phyloP scores from a whole-genome alignment of 2,329 filamentous ascomycete species.

The Paecilomyces dactylethromorphus region DNA sequence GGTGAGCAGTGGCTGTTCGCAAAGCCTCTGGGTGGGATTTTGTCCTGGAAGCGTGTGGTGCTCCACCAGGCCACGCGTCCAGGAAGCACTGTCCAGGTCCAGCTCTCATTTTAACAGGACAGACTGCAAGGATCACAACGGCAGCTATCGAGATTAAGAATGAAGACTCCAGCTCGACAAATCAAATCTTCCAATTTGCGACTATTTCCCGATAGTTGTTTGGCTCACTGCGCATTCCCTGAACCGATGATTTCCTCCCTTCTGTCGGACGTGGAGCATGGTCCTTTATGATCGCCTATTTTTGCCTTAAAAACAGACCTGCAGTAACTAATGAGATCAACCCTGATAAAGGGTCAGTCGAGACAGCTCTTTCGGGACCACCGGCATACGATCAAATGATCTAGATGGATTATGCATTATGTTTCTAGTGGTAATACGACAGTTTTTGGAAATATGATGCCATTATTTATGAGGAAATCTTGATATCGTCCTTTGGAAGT shows the following conservation, averaged over 20 bases:
- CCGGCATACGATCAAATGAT: neutral
- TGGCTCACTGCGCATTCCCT: neutral
- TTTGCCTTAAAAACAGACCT: neutral
- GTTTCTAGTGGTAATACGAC: neutral
- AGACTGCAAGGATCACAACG: neutral
- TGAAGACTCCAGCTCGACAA: neutral
- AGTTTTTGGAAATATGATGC: too few species aligned
- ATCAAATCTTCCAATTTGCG: neutral
- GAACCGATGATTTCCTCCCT: neutral
- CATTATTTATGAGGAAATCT: too few species aligned
- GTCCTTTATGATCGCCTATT: neutral
- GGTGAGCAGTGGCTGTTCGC: neutral
- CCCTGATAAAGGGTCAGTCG: neutral
- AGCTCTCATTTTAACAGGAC: neutral
- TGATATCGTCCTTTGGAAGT: too few species aligned
- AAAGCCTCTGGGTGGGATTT: neutral
- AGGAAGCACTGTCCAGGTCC: neutral
- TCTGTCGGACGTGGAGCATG: neutral
- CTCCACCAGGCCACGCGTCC: neutral
- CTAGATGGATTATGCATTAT: too few species aligned
- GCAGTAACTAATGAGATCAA: neutral
- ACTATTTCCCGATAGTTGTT: neutral
- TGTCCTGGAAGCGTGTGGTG: neutral
- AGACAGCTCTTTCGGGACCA: neutral
- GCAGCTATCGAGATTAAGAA: neutral